phyloP scores from a whole-genome alignment of 2,329 filamentous ascomycete species.

The Calonectria honghensis region DNA sequence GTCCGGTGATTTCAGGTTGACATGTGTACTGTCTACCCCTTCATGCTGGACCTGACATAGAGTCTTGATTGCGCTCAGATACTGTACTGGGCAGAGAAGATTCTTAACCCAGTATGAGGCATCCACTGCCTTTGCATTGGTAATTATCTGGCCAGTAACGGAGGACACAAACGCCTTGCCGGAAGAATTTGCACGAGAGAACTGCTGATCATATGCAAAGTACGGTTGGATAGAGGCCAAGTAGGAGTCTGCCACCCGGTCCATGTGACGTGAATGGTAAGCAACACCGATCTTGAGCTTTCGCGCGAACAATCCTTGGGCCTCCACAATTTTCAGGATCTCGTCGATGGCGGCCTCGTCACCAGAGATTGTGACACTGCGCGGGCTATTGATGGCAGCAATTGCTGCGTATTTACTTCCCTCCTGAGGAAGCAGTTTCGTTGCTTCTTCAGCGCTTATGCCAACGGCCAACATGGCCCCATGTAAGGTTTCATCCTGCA shows the following conservation, averaged over 20 bases:
- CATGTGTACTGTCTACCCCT: constrained; percentile 5
- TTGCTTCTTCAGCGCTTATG: constrained; percentile 29
- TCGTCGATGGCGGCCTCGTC: constrained; percentile 52
- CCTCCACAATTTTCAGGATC: constrained; percentile 50
- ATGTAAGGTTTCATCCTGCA: constrained; percentile 32
- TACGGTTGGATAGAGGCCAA: constrained; percentile 11
- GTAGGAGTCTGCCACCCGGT: constrained; percentile 29
- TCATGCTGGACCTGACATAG: constrained; percentile 3
- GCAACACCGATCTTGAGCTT: constrained; percentile 37
- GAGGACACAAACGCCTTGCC: constrained; percentile 1
- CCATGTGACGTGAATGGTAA: constrained; percentile 36
- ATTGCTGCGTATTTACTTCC: constrained; percentile 42
- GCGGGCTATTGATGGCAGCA: constrained; percentile 55
- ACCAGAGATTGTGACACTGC: constrained; percentile 57
- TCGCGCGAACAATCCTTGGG: constrained; percentile 56
- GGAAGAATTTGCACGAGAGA: constrained; percentile 2
- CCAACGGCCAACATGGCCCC: constrained; percentile 54
- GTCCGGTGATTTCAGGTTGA: neutral
- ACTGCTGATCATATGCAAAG: constrained; percentile 15
- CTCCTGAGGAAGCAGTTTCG: constrained; percentile 27
- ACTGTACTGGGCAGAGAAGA: constrained; percentile 13
- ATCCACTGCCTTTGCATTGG: constrained; percentile 8
- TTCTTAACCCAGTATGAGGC: constrained; percentile 11
- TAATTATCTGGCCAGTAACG: constrained; percentile 14
- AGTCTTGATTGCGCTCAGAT: constrained; percentile 9